These are phyloP conservation scores for Exobasidium rhododendri DNA, from an alignment of 1,284 basidiomycete genomes.

Conservation along the genomic window DNA sequence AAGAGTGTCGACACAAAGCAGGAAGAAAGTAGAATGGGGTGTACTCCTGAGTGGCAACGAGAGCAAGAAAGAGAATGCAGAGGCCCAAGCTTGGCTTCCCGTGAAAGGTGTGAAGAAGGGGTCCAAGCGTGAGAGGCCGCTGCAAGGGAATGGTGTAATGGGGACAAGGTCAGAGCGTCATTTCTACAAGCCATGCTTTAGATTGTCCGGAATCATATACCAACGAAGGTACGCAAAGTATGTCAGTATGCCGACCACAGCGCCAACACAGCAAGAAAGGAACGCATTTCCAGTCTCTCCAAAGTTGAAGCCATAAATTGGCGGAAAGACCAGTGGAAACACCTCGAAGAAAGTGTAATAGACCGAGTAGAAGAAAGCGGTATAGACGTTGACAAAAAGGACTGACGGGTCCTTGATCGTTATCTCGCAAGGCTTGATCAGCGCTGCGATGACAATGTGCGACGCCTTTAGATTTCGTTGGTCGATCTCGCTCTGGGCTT, in stretches of 20 bases:
- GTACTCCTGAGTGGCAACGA: too few relatives aligned
- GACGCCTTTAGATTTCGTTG: slow-evolving; percentile 25
- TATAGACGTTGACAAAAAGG: slow-evolving; percentile 29
- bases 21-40: too few relatives aligned
- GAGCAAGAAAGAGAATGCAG: too few relatives aligned
- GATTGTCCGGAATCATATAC: too few relatives aligned
- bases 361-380: slow-evolving; percentile 35
- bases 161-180: too few relatives aligned
- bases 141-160: too few relatives aligned
- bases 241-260: slow-evolving; percentile 56
- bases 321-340: slow-evolving; percentile 36
- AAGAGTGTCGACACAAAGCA: too few relatives aligned
- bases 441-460: slow-evolving; percentile 35
- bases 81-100: too few relatives aligned
- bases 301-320: slow-evolving; percentile 40
- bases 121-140: too few relatives aligned
- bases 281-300: slow-evolving; percentile 34
- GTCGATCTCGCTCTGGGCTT: slow-evolving; percentile 52
- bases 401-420: slow-evolving; percentile 27
- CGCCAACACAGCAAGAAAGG: slow-evolving; percentile 32
- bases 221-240: too few relatives aligned
- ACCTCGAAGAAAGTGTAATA: slow-evolving; percentile 33
- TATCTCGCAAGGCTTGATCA: slow-evolving; percentile 44
- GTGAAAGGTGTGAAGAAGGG: too few relatives aligned
- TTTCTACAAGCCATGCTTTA: too few relatives aligned